Evolutionary conservation across 192 early-diverging fungal genomes (phyloP).

Genomic region (Phlyctochytrium arcticum): DNA sequence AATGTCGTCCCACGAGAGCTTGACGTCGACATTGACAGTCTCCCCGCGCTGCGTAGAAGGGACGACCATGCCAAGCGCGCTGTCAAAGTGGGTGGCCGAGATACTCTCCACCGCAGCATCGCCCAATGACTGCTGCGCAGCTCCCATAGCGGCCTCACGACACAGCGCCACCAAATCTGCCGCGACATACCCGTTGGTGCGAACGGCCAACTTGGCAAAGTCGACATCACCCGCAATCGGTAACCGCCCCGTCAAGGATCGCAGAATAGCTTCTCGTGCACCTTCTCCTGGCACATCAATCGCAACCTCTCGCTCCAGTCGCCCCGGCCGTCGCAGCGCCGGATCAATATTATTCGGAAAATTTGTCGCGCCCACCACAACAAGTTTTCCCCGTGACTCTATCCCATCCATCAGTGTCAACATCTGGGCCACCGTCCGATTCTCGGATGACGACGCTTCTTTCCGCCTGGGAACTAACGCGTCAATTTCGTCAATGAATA

Average conservation of each 20-base stretch:
- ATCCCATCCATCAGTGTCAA: constrained; percentile 88
- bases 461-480: constrained; percentile 66
- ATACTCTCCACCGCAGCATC: constrained; percentile 22
- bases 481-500: constrained; percentile 98
- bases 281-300: constrained; percentile 71
- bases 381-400: constrained; percentile 48
- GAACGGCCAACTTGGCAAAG: constrained; percentile 34
- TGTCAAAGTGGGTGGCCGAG: constrained; percentile 57
- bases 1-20: constrained; percentile 73
- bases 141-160: constrained; percentile 69
- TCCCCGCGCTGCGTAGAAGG: constrained; percentile 67
- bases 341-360: constrained; percentile 81
- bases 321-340: constrained; percentile 75
- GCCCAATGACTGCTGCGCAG: constrained; percentile 14
- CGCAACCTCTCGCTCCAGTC: constrained; percentile 81
- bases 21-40: constrained; percentile 47
- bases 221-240: constrained; percentile 49
- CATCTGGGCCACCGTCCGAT: constrained; percentile 83
- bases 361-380: constrained; percentile 88
- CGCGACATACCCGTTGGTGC: constrained; percentile 90
- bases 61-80: constrained; percentile 50
- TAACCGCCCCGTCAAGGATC: constrained; percentile 52
- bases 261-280: constrained; percentile 62
- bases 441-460: constrained; percentile 58
- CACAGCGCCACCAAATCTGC: constrained; percentile 86